phyloP scores from a whole-genome alignment of 2,329 filamentous ascomycete genomes.

The Hypoxylon sp. region DNA sequence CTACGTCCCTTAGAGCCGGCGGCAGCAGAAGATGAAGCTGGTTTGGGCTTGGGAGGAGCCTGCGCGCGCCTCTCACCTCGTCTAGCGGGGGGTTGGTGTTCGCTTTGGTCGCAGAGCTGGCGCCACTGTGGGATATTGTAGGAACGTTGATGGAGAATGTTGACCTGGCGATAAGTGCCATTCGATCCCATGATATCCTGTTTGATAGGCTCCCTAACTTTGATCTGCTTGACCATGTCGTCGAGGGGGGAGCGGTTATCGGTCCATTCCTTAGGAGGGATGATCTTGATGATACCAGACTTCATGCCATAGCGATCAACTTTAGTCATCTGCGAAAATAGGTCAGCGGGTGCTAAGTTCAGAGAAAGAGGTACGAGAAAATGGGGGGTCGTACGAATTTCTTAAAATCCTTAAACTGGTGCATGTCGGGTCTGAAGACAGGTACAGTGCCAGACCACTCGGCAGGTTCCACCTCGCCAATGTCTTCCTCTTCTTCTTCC shows the following conservation, averaged over 20 bases:
- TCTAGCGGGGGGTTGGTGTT: constrained; percentile 92
- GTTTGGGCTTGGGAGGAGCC: constrained; percentile 63
- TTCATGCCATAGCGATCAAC: constrained; percentile 97
- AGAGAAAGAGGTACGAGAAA: background rate
- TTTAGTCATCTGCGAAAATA: constrained; percentile 71
- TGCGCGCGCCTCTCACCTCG: constrained; percentile 83
- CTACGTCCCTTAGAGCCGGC: constrained; percentile 56
- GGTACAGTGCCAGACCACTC: constrained; percentile 93
- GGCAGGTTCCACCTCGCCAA: constrained; percentile 83
- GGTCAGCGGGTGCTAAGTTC: constrained; percentile 48
- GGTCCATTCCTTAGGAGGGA: constrained; percentile 94
- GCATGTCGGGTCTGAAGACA: constrained; percentile 95
- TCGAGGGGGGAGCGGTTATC: constrained; percentile 81
- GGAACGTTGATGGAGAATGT: constrained; percentile 93
- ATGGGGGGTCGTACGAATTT: constrained; percentile 74
- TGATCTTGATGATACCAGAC: constrained; percentile 95
- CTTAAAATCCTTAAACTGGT: constrained; percentile 94
- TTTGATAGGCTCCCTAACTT: constrained; percentile 95
- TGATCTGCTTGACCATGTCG: constrained; percentile 89
- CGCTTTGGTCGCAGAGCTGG: constrained; percentile 89
- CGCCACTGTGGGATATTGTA: constrained; percentile 99
- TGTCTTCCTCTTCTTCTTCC: constrained; percentile 71
- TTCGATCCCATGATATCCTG: constrained; percentile 98
- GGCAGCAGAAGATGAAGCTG: constrained; percentile 50
- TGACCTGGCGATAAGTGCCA: constrained; percentile 95